These are phyloP conservation scores for Lomentospora prolificans DNA, from an alignment of 2,329 filamentous ascomycete genomes.

Conservation along the genomic window DNA sequence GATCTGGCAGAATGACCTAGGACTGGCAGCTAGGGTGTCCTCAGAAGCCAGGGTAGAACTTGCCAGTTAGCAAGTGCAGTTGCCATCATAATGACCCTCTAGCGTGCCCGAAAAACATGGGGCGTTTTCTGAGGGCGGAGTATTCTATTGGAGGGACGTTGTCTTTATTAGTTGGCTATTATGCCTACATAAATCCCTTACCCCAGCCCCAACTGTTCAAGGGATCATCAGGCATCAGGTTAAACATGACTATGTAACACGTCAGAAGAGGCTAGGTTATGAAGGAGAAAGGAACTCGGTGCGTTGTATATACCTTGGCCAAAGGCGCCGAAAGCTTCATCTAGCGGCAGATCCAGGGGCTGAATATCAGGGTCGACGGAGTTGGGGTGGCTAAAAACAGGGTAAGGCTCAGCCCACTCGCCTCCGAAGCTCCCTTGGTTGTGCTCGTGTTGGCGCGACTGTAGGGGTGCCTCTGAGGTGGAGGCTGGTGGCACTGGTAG, in stretches of 20 bases:
- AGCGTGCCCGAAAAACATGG: too few relatives aligned
- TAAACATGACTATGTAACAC: slow-evolving; percentile 8
- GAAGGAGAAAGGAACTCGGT: not conserved
- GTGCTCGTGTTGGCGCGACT: not conserved
- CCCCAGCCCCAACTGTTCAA: slow-evolving; percentile 11
- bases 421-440: not conserved
- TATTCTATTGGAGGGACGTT: too few relatives aligned
- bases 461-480: not conserved
- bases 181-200: slow-evolving; percentile 6
- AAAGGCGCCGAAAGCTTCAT: slow-evolving; percentile 12
- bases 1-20: too few relatives aligned
- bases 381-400: not conserved
- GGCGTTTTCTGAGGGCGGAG: too few relatives aligned
- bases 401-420: slow-evolving; percentile 3
- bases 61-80: too few relatives aligned
- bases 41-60: too few relatives aligned
- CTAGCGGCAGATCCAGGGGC: slow-evolving; percentile 9
- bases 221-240: slow-evolving; percentile 10
- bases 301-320: slow-evolving; percentile 10
- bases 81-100: too few relatives aligned
- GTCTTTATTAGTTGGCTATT: too few relatives aligned
- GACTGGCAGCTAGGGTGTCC: too few relatives aligned
- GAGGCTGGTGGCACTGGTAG: not conserved
- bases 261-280: not conserved
- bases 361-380: slow-evolving; percentile 4